Conservation (phyloP, 2,329 filamentous ascomycete species). For the Diaporthe velutina region DNA sequence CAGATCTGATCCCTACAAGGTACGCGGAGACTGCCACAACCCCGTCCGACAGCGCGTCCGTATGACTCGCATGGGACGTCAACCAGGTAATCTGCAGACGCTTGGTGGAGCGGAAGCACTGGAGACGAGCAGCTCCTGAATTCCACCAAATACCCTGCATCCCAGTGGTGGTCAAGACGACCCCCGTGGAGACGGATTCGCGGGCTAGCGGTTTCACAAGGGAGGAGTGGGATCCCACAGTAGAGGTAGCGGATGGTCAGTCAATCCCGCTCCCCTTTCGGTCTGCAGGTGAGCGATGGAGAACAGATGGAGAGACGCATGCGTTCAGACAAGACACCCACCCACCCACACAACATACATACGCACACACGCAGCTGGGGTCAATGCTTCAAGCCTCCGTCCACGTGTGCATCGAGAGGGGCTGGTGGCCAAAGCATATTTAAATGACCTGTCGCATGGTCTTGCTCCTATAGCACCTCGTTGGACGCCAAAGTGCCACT, state of each 20-base stretch:
- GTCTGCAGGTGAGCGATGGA: not conserved
- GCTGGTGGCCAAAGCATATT: constrained; percentile 27
- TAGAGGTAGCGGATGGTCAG: not conserved
- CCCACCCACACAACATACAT: not conserved
- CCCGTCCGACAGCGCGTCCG: constrained; percentile 14
- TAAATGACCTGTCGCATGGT: constrained; percentile 31
- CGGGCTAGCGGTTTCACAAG: constrained; percentile 20
- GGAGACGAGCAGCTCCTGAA: constrained; percentile 29
- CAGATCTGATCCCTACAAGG: constrained; percentile 24
- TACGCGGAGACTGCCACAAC: not conserved
- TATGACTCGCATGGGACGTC: constrained; percentile 20
- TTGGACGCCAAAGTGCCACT: constrained; percentile 16
- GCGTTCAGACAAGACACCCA: not conserved
- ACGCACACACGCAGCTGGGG: not conserved
- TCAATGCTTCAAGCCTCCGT: constrained; percentile 19
- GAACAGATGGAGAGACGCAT: not conserved
- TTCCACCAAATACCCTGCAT: not conserved
- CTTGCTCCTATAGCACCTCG: constrained; percentile 1
- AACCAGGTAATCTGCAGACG: not conserved
- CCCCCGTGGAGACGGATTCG: constrained; percentile 12
- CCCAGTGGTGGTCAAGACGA: constrained; percentile 10
- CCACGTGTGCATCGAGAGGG: constrained; percentile 26
- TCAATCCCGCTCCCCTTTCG: not conserved
- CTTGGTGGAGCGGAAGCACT: constrained; percentile 10
- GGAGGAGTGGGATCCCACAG: constrained; percentile 7